Conservation (phyloP, 768 basidiomycete genomes). For the Suillus brevipes region DNA sequence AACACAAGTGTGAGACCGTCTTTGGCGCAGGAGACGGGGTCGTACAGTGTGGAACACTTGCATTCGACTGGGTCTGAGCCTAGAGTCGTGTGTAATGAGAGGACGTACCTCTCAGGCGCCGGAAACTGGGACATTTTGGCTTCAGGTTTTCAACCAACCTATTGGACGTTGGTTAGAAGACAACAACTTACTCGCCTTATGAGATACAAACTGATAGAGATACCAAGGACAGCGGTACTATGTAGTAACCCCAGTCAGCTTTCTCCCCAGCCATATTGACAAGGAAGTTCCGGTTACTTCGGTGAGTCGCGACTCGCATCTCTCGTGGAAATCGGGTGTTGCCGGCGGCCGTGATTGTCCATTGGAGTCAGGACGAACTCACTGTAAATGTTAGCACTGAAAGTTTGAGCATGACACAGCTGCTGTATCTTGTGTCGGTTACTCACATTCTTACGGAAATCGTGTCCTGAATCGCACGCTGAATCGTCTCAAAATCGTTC, state of each 20-base stretch:
- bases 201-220: background rate
- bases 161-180: background rate
- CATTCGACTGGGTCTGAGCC: slow-evolving; percentile 16
- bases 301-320: slow-evolving; percentile 2
- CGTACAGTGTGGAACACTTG: slow-evolving; percentile 26
- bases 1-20: slow-evolving; percentile 27
- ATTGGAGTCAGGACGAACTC: too few species aligned
- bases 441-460: too few species aligned
- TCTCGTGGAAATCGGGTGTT: background rate
- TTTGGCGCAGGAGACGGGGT: slow-evolving; percentile 21
- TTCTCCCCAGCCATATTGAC: background rate
- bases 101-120: slow-evolving; percentile 19
- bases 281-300: background rate
- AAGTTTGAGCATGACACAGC: too few species aligned
- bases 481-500: too few species aligned
- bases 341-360: background rate
- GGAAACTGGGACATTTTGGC: background rate
- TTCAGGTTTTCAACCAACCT: background rate
- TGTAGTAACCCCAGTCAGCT: background rate
- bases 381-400: too few species aligned
- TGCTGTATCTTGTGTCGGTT: too few species aligned
- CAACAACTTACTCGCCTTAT: background rate
- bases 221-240: background rate
- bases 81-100: slow-evolving; percentile 18
- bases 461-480: too few species aligned